phyloP scores from a whole-genome alignment of 1,284 basidiomycete species.

The Ceratorhiza oryzae-sativae region DNA sequence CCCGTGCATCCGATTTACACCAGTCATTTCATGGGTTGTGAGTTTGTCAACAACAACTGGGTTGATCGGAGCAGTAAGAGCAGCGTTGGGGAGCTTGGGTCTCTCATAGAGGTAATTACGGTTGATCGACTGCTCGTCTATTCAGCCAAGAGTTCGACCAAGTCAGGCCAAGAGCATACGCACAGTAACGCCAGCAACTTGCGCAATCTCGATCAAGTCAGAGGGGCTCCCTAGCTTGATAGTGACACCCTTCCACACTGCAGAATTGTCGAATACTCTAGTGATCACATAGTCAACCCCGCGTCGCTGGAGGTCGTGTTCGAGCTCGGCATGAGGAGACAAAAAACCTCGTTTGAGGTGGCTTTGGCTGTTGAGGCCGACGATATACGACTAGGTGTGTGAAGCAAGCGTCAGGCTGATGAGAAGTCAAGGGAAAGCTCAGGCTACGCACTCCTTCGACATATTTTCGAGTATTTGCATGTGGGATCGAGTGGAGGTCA shows the following conservation, averaged over 20 bases:
- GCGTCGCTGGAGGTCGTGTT: slow-evolving; percentile 21
- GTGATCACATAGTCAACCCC: neutral
- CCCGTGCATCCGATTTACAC: slow-evolving; percentile 54
- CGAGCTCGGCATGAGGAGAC: slow-evolving; percentile 25
- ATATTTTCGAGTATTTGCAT: slow-evolving; percentile 12
- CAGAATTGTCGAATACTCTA: neutral
- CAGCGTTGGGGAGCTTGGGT: too few relatives aligned
- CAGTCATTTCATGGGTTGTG: slow-evolving; percentile 44
- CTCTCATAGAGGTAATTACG: slow-evolving; percentile 5
- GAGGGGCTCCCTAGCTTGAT: slow-evolving; percentile 21
- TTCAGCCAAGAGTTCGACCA: too few relatives aligned
- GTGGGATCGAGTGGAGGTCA: slow-evolving; percentile 25
- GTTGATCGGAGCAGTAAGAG: slow-evolving; percentile 5
- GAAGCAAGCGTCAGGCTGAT: too few relatives aligned
- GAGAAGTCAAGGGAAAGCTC: neutral
- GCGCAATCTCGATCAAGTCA: slow-evolving; percentile 20
- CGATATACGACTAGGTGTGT: slow-evolving; percentile 36
- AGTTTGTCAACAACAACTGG: slow-evolving; percentile 33
- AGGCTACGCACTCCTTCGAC: slow-evolving; percentile 12
- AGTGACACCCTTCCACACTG: slow-evolving; percentile 12
- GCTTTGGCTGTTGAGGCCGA: neutral
- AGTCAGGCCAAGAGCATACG: too few relatives aligned
- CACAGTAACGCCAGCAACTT: slow-evolving; percentile 18
- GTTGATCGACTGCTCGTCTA: slow-evolving; percentile 22
- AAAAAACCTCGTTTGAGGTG: slow-evolving; percentile 32